These are phyloP conservation scores for Sugiyamaella marilandica DNA, from an alignment of 805 yeast genomes.

Conservation along the genomic window DNA sequence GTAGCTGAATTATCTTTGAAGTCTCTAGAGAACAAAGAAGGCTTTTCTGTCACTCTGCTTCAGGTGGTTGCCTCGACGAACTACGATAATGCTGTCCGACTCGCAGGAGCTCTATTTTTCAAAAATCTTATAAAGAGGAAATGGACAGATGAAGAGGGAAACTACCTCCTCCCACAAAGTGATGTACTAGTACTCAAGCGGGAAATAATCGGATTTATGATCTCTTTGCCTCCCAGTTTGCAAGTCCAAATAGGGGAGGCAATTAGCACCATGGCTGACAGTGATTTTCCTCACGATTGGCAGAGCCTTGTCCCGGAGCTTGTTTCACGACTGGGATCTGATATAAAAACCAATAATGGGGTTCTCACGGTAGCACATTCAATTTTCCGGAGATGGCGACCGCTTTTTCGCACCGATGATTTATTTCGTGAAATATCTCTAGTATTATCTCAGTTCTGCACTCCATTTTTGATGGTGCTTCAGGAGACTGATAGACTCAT, in stretches of 20 bases:
- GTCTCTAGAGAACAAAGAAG: constrained; percentile 57
- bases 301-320: constrained; percentile 54
- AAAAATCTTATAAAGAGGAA: constrained; percentile 78
- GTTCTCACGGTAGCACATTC: constrained; percentile 91
- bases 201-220: constrained; percentile 84
- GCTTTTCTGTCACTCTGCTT: constrained; percentile 70
- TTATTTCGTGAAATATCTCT: constrained; percentile 80
- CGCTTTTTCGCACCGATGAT: constrained; percentile 85
- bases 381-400: constrained; percentile 95
- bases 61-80: constrained; percentile 68
- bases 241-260: constrained; percentile 96
- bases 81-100: constrained; percentile 52
- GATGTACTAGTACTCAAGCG: constrained; percentile 67
- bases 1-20: constrained; percentile 55
- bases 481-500: constrained; percentile 64
- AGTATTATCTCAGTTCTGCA: constrained; percentile 77
- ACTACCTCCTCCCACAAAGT: constrained; percentile 51
- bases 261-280: constrained; percentile 86
- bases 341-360: constrained; percentile 73
- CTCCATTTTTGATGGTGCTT: constrained; percentile 71
- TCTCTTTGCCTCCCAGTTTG: constrained; percentile 61
- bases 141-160: constrained; percentile 91
- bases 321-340: constrained; percentile 62
- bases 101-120: constrained; percentile 87
- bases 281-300: constrained; percentile 94